A percentile compares a stretch with the other conserved stretches of the same genome.
Conservation (phyloP, 2,329 filamentous ascomycete genomes). For the Drechslerella coelobrocha region DNA sequence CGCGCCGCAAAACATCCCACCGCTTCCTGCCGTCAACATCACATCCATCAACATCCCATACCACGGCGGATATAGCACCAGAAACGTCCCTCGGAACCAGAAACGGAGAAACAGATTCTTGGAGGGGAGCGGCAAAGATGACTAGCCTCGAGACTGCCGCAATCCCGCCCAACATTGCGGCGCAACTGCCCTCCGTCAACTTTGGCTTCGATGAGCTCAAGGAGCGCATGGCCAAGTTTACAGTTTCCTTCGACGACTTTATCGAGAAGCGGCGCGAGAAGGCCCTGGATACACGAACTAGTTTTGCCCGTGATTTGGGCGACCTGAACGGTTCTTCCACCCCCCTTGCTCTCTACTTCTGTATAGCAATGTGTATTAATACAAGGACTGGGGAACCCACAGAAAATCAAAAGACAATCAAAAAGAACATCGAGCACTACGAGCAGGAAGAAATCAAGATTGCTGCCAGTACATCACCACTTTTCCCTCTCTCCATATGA, state of each 20-base stretch:
- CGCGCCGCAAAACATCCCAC: conserved; percentile 18
- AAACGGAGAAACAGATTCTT: not conserved
- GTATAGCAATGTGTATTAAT: no score
- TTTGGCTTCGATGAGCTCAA: conserved; percentile 96
- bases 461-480: conserved; percentile 46
- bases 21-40: not conserved
- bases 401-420: conserved; percentile 53
- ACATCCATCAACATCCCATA: not conserved
- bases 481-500: conserved; percentile 34
- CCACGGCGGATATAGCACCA: not conserved
- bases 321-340: conserved; percentile 76
- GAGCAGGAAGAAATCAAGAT: conserved; percentile 52
- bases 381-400: not conserved
- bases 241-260: conserved; percentile 85
- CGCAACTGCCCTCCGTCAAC: conserved; percentile 84
- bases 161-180: conserved; percentile 64
- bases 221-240: conserved; percentile 94
- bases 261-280: conserved; percentile 90
- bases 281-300: conserved; percentile 89
- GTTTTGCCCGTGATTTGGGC: conserved; percentile 87
- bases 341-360: not conserved
- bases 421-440: conserved; percentile 53
- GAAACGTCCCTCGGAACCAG: not conserved
- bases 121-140: conserved; percentile 17
- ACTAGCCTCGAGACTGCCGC: conserved; percentile 45